Percentiles rank a stretch among this genome's conserved stretches.
phyloP scores from a whole-genome alignment of 2,329 filamentous ascomycete species.

The Epichloe hybrida region DNA sequence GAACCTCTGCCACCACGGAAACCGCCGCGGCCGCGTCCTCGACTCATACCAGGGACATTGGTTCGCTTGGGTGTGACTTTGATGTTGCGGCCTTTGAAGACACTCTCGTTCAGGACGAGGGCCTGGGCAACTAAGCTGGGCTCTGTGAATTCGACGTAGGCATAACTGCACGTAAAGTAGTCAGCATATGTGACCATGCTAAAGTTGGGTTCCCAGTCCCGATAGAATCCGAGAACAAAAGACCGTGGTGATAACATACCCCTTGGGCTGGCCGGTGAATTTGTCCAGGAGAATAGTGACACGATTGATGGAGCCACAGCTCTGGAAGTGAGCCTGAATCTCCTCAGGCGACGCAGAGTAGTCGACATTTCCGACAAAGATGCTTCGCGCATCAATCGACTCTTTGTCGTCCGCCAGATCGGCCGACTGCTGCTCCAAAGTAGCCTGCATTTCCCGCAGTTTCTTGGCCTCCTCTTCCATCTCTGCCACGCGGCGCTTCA shows the following conservation, averaged over 20 bases:
- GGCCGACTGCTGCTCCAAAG: slow-evolving; percentile 71
- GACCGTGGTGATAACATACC: slow-evolving; percentile 36
- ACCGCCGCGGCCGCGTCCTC: slow-evolving; percentile 54
- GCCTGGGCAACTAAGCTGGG: slow-evolving; percentile 86
- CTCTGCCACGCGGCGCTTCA: slow-evolving; percentile 77
- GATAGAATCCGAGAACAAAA: not conserved
- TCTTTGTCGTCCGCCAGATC: slow-evolving; percentile 86
- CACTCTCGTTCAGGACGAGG: slow-evolving; percentile 87
- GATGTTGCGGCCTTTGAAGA: slow-evolving; percentile 87
- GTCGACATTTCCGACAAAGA: slow-evolving; percentile 98
- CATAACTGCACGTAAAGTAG: slow-evolving; percentile 51
- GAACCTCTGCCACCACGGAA: slow-evolving; percentile 38
- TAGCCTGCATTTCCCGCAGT: slow-evolving; percentile 75
- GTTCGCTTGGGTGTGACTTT: slow-evolving; percentile 94
- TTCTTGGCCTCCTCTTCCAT: slow-evolving; percentile 86
- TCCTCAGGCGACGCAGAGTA: slow-evolving; percentile 95
- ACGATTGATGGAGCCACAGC: slow-evolving; percentile 91
- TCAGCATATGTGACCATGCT: not conserved
- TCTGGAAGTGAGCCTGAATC: slow-evolving; percentile 93
- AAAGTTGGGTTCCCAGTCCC: not conserved
- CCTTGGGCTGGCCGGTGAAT: slow-evolving; percentile 98
- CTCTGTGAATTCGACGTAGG: slow-evolving; percentile 96
- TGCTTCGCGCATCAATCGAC: slow-evolving; percentile 85
- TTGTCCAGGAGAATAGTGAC: slow-evolving; percentile 97
- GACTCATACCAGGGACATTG: slow-evolving; percentile 87